A percentile compares a stretch with the other conserved stretches of the same genome.
Conservation (phyloP, 257 asterid genomes). For the Capsicum baccatum region DNA sequence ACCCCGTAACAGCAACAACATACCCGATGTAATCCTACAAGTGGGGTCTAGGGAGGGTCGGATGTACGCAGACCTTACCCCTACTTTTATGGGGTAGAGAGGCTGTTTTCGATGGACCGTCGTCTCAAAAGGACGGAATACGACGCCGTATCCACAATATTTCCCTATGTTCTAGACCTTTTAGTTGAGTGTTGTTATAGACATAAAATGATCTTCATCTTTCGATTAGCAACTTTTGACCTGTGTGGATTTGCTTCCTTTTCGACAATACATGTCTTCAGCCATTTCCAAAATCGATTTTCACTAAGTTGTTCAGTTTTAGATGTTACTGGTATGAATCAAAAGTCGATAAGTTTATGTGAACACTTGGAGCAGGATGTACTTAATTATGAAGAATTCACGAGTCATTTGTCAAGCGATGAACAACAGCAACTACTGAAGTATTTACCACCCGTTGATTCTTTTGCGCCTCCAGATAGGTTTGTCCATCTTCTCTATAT, state of each 20-base stretch:
- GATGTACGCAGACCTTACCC: too few species aligned
- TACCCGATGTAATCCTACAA: too few species aligned
- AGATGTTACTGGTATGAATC: background rate
- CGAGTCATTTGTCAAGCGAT: slow-evolving; percentile 54
- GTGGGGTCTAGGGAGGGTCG: too few species aligned
- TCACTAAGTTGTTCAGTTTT: background rate
- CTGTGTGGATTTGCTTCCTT: background rate
- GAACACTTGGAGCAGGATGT: slow-evolving; percentile 55
- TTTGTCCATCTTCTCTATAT: slow-evolving; percentile 32
- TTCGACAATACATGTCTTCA: background rate
- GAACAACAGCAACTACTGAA: slow-evolving; percentile 67
- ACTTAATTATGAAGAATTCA: slow-evolving; percentile 55
- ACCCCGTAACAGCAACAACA: background rate
- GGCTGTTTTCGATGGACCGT: too few species aligned
- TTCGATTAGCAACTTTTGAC: background rate
- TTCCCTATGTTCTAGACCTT: background rate
- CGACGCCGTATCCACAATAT: background rate
- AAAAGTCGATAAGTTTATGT: slow-evolving; percentile 19
- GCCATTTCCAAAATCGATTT: background rate
- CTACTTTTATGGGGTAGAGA: too few species aligned
- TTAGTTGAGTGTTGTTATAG: background rate
- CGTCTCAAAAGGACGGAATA: background rate
- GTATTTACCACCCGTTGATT: slow-evolving; percentile 65
- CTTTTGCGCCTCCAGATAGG: slow-evolving; percentile 59
- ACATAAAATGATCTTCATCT: background rate